Evolutionary conservation across 2,329 filamentous ascomycete genomes (phyloP).

Genomic region (Cephalotrichum gorgonifer): DNA sequence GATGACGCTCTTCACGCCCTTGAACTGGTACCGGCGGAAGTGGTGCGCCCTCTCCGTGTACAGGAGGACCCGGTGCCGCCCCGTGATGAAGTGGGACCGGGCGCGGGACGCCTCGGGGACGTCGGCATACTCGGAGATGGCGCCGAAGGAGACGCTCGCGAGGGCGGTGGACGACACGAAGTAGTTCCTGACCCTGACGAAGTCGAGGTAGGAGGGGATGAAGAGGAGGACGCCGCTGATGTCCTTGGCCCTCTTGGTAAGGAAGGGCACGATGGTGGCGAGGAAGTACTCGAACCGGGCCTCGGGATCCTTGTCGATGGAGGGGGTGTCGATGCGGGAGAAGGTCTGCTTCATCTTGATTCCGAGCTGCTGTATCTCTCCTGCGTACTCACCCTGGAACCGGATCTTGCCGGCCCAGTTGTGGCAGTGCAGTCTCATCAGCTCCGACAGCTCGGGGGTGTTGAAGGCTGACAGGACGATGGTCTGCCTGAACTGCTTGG

Average conservation of each 20-base stretch:
- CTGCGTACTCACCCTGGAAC: conserved; percentile 56
- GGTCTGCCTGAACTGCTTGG: conserved; percentile 74
- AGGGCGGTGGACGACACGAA: conserved; percentile 62
- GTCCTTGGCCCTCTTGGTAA: conserved; percentile 59
- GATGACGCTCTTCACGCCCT: conserved; percentile 73
- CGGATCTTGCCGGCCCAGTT: conserved; percentile 77
- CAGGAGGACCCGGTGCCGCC: conserved; percentile 70
- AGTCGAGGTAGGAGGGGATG: conserved; percentile 89
- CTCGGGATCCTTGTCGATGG: conserved; percentile 69
- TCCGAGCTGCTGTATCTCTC: conserved; percentile 63
- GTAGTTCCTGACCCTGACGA: conserved; percentile 85
- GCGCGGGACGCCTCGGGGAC: conserved; percentile 71
- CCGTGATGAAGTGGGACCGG: conserved; percentile 75
- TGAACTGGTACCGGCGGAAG: conserved; percentile 77
- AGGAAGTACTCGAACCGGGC: conserved; percentile 86
- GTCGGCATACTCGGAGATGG: conserved; percentile 80
- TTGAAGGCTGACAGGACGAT: conserved; percentile 73
- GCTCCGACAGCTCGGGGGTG: conserved; percentile 75
- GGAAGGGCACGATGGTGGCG: conserved; percentile 64
- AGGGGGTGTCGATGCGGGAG: conserved; percentile 66
- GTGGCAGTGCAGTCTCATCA: conserved; percentile 65
- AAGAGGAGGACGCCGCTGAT: conserved; percentile 70
- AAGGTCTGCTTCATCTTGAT: conserved; percentile 78
- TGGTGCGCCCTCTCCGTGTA: conserved; percentile 97
- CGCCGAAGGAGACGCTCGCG: conserved; percentile 54